Evolutionary conservation across 176 grass and related monocot species (phyloP), one percentile per base, ranked within the genome.

Genomic region (Zea luxurians): DNA sequence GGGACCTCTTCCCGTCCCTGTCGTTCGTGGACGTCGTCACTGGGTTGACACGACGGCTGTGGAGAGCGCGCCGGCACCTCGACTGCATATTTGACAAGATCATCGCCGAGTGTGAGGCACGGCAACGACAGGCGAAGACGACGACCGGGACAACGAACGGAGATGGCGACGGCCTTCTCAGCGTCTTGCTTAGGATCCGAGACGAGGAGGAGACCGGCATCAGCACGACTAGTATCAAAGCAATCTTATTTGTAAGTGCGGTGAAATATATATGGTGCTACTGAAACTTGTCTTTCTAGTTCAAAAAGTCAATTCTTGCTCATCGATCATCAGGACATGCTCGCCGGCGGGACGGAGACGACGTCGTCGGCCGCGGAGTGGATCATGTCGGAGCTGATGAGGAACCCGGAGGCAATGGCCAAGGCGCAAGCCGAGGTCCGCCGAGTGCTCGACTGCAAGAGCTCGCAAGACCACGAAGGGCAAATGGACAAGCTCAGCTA

Each of bases 131-230:
- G 43, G 2, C 7, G 59, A 8, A 0, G 66, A 83, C 2, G 43
- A 72, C 45, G 7, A 45, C 43, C 7, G 43, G 1, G 27, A 27
- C 27, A 27, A 27, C 27, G 27, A 27, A 27, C 27, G 27, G 27
- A 27, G 27, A 27, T 27, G 27, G 27, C 27, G 27, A 27, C 27
- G 43, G 43, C 43, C 43, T 87, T n/a, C 4, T 87, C 18, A 66
- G 71, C 10, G 73, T 83, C 20, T 64, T 88, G 20, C 59, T 88
- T 11, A 88, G 71, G 60, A 45, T 66, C 4, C 79, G 44, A 48
- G 86, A 80, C 11, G 13, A 80, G 27, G 37, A 52, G 11, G 44
- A 67, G 4, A 11, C 66, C 21, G 58, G 57, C 12, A 48, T 83
- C 4, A n/a, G 16, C 27, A 66, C 58, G 18, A 61, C 78, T 4